Base-by-base conservation (phyloP, 176 grass and related monocot genomes). In the Triticum turgidum region DNA sequence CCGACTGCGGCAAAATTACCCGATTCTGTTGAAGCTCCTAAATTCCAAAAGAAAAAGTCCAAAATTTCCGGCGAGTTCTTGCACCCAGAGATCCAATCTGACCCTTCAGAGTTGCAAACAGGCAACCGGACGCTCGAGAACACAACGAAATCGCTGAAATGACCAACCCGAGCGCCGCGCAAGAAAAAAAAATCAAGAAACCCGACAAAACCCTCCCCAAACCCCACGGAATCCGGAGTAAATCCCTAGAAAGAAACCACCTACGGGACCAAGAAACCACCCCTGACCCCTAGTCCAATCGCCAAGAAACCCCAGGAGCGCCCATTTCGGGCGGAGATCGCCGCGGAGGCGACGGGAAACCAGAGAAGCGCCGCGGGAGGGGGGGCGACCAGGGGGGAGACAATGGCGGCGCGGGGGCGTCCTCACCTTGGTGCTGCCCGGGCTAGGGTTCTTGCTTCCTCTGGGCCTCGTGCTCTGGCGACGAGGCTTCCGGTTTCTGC, bases 391-490 rank as follows among this genome's bases (percentile, higher is more conserved):
- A 0, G 38, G 34, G 69, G 12, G 17, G 41, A 29, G 22, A 9
- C 21, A 86, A 90, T 73, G 88, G 65, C 89, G 42, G 74, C 32
- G 80, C 1, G 33, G 35, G 17, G 56, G 27, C 1, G 18, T 84
- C 17, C 75, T 90, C 75, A 90, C 89, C 89, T 80, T 63, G 44
- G 32, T 75, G 58, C 18, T 22, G 24, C 39, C 25, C 30, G 25
- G 79, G 89, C 59, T 87, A 84, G 85, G 85, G 89, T 59, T 87
- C 5, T 39, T 63, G 80, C 65, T 20, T 80, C 61, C 35, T 81
- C 63, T 25, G 9, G 47, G 13, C 49, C 8, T 72, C 22, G 82
- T 67, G 63, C 63, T 52, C 71, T 22, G 18, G 33, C 61, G 82
- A 7, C 33, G 45, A 76, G 73, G 24, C 51, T 54, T 54, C 51